Evolutionary conservation across 495 filamentous ascomycete genomes (phyloP).

Genomic region (Penicillium antarcticum): DNA sequence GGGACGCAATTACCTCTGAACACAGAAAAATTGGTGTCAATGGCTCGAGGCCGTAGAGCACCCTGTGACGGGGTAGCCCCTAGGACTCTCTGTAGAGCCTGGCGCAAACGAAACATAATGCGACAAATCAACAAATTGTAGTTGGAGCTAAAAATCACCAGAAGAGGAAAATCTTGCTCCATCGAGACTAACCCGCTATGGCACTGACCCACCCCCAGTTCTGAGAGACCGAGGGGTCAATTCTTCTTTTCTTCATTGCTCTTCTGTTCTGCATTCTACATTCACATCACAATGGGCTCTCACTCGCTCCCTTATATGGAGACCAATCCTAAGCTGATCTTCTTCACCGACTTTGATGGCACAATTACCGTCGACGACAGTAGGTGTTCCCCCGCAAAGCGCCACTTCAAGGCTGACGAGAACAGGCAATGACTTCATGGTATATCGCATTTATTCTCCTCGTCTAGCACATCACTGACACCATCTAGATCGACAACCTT

Average conservation of each 20-base stretch:
- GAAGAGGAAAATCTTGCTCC: conserved; percentile 14
- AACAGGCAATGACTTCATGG: conserved; percentile 83
- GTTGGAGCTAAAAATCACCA: conserved; percentile 8
- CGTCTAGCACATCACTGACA: conserved; percentile 8
- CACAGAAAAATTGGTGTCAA: conserved; percentile 40
- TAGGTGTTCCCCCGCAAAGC: conserved; percentile 29
- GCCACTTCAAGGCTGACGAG: conserved; percentile 16
- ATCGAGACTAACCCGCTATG: conserved; percentile 13
- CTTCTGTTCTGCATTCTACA: conserved; percentile 2
- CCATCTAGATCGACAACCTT: conserved; percentile 75
- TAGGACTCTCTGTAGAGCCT: conserved; percentile 33
- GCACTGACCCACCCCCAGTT: conserved; percentile 8
- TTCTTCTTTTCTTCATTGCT: conserved; percentile 9
- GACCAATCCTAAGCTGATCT: conserved; percentile 78
- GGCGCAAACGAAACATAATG: conserved; percentile 39
- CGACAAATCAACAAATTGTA: not conserved
- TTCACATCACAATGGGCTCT: conserved; percentile 31
- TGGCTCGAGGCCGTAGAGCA: conserved; percentile 21
- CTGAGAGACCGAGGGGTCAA: conserved; percentile 15
- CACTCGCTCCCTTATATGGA: conserved; percentile 47
- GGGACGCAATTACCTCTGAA: conserved; percentile 32
- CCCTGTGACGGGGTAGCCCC: conserved; percentile 18
- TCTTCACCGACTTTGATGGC: conserved; percentile 97
- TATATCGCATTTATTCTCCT: conserved; percentile 22
- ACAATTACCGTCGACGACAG: conserved; percentile 89